Percentiles rank a stretch among this genome's conserved stretches.
Conservation (phyloP, 495 filamentous ascomycete genomes). For the Xylaria cubensis region DNA sequence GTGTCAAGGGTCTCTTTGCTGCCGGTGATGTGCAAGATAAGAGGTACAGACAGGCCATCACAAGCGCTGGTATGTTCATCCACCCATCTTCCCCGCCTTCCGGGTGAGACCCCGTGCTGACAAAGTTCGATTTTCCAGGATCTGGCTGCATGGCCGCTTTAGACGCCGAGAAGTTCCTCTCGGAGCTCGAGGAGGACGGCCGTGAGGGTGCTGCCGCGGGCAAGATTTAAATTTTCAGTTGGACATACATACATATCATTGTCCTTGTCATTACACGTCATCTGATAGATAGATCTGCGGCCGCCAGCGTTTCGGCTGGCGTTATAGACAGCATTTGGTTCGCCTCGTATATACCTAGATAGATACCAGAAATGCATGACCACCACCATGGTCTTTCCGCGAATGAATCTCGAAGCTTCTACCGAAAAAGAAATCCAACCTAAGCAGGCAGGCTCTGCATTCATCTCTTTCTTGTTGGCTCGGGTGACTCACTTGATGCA, state of each 20-base stretch:
- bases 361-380: constrained; percentile 22
- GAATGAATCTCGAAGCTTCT: neutral
- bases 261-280: constrained; percentile 1
- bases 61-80: constrained; percentile 81
- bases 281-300: constrained; percentile 20
- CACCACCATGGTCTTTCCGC: neutral
- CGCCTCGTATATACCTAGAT: constrained; percentile 5
- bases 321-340: constrained; percentile 20
- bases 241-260: neutral
- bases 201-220: constrained; percentile 39
- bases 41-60: constrained; percentile 96
- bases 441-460: neutral
- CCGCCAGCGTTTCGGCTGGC: neutral
- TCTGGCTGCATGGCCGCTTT: constrained; percentile 94
- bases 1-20: constrained; percentile 90
- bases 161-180: constrained; percentile 90
- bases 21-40: constrained; percentile 99
- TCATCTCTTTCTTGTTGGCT: neutral
- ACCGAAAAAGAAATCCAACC: neutral
- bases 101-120: constrained; percentile 39
- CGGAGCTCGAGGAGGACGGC: constrained; percentile 70
- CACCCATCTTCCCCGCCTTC: neutral
- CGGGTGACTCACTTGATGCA: neutral
- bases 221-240: constrained; percentile 32
- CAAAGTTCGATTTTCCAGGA: constrained; percentile 56